Conservation (phyloP, 805 yeast genomes). For the Maudiozyma bulderi region DNA sequence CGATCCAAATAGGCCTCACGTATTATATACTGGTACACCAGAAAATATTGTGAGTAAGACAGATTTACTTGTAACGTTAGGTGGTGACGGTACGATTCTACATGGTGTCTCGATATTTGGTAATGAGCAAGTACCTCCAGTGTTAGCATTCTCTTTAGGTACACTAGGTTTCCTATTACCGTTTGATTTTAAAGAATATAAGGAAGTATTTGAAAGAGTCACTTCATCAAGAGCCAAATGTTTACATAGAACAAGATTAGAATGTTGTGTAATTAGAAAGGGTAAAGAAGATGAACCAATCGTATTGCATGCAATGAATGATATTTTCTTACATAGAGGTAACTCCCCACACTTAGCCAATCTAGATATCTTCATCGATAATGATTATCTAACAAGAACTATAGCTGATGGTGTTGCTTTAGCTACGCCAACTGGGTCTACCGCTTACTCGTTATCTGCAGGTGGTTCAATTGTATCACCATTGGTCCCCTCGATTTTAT, state of each 20-base stretch:
- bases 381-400: constrained; percentile 75
- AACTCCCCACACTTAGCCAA: constrained; percentile 76
- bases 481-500: constrained; percentile 64
- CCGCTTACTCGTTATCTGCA: constrained; percentile 80
- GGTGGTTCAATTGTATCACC: constrained; percentile 95
- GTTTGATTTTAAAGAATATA: constrained; percentile 60
- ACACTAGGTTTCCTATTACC: constrained; percentile 86
- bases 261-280: constrained; percentile 53
- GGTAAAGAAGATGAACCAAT: constrained; percentile 9
- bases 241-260: constrained; percentile 66
- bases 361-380: constrained; percentile 77
- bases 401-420: constrained; percentile 85
- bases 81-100: constrained; percentile 94
- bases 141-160: constrained; percentile 79
- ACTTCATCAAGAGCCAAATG: constrained; percentile 62
- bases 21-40: constrained; percentile 49
- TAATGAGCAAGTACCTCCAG: constrained; percentile 72
- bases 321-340: constrained; percentile 80
- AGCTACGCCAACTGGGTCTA: constrained; percentile 90
- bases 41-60: constrained; percentile 54
- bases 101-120: constrained; percentile 75
- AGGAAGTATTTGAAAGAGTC: constrained; percentile 53
- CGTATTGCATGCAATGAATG: constrained; percentile 74
- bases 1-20: constrained; percentile 28
- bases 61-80: constrained; percentile 75